Evolutionary conservation across 805 yeast genomes (phyloP), one percentile per base, ranked within the genome.

Genomic region (Scheffersomyces amazonensis): DNA sequence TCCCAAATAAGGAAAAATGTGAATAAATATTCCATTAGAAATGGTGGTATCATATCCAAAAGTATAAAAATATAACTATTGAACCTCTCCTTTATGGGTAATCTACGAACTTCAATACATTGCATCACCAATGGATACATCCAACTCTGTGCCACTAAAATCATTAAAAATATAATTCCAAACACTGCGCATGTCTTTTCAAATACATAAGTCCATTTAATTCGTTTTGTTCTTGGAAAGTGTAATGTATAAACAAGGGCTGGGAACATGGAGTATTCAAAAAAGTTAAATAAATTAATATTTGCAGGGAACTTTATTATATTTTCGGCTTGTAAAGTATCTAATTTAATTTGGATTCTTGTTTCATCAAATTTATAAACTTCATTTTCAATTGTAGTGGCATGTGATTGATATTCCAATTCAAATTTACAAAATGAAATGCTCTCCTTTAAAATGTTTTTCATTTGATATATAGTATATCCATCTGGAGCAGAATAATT

Each of bases 1-100:
- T 93, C 98, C 99, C 99, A 95, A 44, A 95, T 93, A 44, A 93
- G 67, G 57, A 86, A 90, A 63, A 90, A 93, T 0, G 78, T 81
- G 40, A 93, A 64, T 36, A 93, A 52, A 57, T 89, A 91, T 59
- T 84, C 76, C 37, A 81, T 58, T 25, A 87, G 64, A 57, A 93
- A 87, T 16, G 90, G 83, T 15, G 96, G 95, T 24, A 87, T 77
- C 51, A 88, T 66, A 51, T 88, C 95, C 18, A 86, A 50, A 21
- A 87, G 52, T 9, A 87, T 66, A 39, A 78, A 62, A 9, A 87
- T 81, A 50, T 78, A 87, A 16, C 54, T 59, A 40, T 52, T 47
- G 3, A 73, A 32, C 41, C 80, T 66, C 24, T 71, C 75, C 9
- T 27, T 7, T 0, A 79, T 41, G 0, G 91, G 73, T 15, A 76